Conservation (phyloP, 495 filamentous ascomycete species). For the Podospora pseudopauciseta region DNA sequence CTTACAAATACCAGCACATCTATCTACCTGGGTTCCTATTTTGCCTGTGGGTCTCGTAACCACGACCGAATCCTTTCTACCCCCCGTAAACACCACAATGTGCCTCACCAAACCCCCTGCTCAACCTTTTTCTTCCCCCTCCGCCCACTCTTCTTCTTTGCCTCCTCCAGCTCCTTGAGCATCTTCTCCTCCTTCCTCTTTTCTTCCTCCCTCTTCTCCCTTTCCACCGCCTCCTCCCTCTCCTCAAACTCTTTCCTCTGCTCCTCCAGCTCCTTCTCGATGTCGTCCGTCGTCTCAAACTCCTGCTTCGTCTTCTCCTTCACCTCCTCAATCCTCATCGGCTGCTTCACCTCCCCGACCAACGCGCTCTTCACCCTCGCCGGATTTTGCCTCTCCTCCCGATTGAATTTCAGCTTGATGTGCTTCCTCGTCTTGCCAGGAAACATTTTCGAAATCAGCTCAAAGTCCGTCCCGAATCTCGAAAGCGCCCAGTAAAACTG, state of each 20-base stretch:
- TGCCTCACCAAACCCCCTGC: conserved; percentile 12
- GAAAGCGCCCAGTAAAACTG: conserved; percentile 78
- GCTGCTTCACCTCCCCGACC: conserved; percentile 52
- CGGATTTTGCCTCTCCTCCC: conserved; percentile 79
- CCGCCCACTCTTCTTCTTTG: conserved; percentile 29
- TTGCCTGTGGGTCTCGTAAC: not conserved
- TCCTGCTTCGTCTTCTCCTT: conserved; percentile 57
- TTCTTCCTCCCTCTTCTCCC: conserved; percentile 44
- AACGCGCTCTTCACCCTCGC: conserved; percentile 65
- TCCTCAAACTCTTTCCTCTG: conserved; percentile 65
- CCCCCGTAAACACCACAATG: conserved; percentile 9
- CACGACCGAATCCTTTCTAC: not conserved
- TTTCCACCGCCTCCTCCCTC: conserved; percentile 44
- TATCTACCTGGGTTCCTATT: too few species aligned
- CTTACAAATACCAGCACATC: not conserved
- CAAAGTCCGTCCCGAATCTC: conserved; percentile 92
- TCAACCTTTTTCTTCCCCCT: conserved; percentile 16
- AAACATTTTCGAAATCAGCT: conserved; percentile 81
- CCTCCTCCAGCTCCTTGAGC: conserved; percentile 39
- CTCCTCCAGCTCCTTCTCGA: conserved; percentile 66
- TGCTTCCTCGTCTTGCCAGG: conserved; percentile 67
- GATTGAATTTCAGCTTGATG: conserved; percentile 89
- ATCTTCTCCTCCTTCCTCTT: conserved; percentile 53
- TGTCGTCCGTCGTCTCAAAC: conserved; percentile 54
- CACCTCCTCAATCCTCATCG: conserved; percentile 65